Evolutionary conservation across 768 basidiomycete species (phyloP).

Genomic region (Leccinum uliginosum): DNA sequence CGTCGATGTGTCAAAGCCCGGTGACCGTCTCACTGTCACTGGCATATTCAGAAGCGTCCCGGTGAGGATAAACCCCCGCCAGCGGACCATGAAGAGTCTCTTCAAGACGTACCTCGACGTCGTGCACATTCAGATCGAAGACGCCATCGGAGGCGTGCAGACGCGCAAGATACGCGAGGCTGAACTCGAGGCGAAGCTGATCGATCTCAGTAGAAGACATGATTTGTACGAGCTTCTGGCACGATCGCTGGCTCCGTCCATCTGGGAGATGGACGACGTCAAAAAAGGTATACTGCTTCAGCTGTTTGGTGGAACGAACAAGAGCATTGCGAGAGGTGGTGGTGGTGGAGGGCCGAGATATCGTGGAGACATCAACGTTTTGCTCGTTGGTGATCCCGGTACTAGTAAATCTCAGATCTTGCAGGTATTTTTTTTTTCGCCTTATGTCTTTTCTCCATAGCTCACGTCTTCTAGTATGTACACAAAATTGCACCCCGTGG

Average conservation of each 20-base stretch:
- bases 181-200: conserved; percentile 76
- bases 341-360: conserved; percentile 96
- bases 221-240: conserved; percentile 88
- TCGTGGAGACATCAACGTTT: conserved; percentile 95
- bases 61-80: conserved; percentile 90
- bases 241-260: conserved; percentile 85
- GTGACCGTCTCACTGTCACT: conserved; percentile 85
- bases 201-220: conserved; percentile 63
- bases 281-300: conserved; percentile 98
- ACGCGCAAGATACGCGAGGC: conserved; percentile 43
- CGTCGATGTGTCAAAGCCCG: conserved; percentile 94
- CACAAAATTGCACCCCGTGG: conserved; percentile 98
- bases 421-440: conserved; percentile 47
- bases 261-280: conserved; percentile 98
- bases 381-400: conserved; percentile 97
- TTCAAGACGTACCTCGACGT: conserved; percentile 99
- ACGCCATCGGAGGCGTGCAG: conserved; percentile 34
- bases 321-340: conserved; percentile 87
- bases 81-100: conserved; percentile 86
- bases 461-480: conserved; percentile 64
- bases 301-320: conserved; percentile 97
- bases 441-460: not conserved
- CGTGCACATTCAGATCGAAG: conserved; percentile 77
- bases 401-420: conserved; percentile 95
- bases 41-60: conserved; percentile 96